A percentile compares a stretch with the other conserved stretches of the same genome.
Evolutionary conservation across 345 rosid genomes (phyloP).

Genomic region (Arabidopsis thaliana): DNA sequence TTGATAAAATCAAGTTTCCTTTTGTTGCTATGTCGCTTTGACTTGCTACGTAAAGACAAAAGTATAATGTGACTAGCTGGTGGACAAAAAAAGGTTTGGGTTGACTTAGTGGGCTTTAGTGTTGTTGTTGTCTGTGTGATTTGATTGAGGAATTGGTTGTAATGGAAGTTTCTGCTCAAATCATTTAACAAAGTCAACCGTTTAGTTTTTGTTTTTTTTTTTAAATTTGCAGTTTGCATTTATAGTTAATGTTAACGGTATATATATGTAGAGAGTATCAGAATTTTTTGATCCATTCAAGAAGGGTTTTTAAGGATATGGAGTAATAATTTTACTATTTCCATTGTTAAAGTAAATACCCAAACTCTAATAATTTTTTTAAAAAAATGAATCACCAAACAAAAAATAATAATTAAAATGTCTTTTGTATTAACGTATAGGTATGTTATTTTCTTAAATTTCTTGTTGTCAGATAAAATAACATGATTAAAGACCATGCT

Average conservation of each 20-base stretch:
- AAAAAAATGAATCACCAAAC: too few relatives aligned
- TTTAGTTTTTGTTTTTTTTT: too few relatives aligned
- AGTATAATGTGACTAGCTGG: neutral
- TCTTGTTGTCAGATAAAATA: too few relatives aligned
- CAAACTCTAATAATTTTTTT: too few relatives aligned
- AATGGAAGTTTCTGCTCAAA: neutral
- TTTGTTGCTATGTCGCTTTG: conserved; percentile 39
- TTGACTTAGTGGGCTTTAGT: neutral
- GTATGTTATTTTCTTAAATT: too few relatives aligned
- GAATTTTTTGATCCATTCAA: too few relatives aligned
- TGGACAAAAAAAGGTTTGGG: neutral
- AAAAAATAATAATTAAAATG: too few relatives aligned
- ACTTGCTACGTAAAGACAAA: neutral
- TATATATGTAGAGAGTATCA: neutral
- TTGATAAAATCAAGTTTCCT: conserved; percentile 38
- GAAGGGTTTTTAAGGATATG: too few relatives aligned
- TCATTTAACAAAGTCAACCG: neutral
- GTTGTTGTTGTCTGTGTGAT: neutral
- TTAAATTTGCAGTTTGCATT: neutral
- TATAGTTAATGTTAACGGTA: neutral
- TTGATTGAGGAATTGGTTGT: neutral
- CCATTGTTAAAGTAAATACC: too few relatives aligned
- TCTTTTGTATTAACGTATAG: too few relatives aligned
- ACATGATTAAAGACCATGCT: too few relatives aligned
- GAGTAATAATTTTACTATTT: too few relatives aligned